Evolutionary conservation across 2,329 filamentous ascomycete species (phyloP), one percentile per base, ranked within the genome.

Genomic region (Colletotrichum falcatum): DNA sequence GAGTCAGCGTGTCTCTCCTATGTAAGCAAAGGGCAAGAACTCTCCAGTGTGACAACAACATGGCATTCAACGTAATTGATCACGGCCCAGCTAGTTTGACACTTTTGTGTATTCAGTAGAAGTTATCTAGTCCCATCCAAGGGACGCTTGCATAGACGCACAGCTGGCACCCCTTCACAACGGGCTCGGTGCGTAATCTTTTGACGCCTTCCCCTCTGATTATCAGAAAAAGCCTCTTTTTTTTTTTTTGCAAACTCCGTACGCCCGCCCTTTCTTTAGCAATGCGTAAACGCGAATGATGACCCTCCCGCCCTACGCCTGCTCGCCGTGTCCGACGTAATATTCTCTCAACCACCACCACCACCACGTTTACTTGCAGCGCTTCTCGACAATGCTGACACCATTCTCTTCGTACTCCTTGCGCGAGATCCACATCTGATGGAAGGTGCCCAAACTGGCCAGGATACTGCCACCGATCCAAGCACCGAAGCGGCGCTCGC

Each of bases 321-420:
- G 65, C 64, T 63, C 59, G 11, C 68, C 26, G 16, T 66, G 28
- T 26, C 63, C 64, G 30, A 53, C 59, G 30, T 37, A 51, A 44
- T 26, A 35, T 65, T 30, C 42, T 46, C 26, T 49, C 14, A n/a
- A 12, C 37, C 20, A 18, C n/a, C 30, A 55, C 33, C 9, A 28
- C 51, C 30, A 55, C 33, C 9, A 28, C 51, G 55, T 72, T 75
- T 84, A 98, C 85, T 97, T 97, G 88, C 95, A 98, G 77, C 95
- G 88, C 89, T 97, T 98, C 86, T 98, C 95, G 54, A 98, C 93
- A 76, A 98, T 95, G 73, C 90, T 90, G 7, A 91, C 85, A 1
- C 96, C 96, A 80, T 97, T 95, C 85, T 99, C 97, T 74, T 98
- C 94, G 77, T 98, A 98, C 84, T 99, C 96, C 86, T 97, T 97